Evolutionary conservation across 2,329 filamentous ascomycete genomes (phyloP), one percentile per base, ranked within the genome.

Genomic region (Magnaporthiopsis incrustans): DNA sequence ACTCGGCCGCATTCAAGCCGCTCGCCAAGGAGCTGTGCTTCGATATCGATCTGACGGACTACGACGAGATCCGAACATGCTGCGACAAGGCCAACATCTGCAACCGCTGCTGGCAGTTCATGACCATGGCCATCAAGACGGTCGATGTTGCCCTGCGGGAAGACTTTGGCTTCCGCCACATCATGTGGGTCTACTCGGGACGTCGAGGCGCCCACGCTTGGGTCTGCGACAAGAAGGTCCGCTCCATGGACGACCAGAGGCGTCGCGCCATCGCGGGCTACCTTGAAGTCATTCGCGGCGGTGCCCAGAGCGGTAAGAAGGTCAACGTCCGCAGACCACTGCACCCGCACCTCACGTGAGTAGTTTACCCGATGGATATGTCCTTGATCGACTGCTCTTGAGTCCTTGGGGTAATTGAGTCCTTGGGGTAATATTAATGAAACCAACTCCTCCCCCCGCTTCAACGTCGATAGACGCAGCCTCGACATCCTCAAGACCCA

Each of bases 11-110:
- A 11, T 97, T 99, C 78, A 89, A 89, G 67, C 94, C 95, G 0
- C 76, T 97, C 38, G 85, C 90, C 64, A 99, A 99, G 75, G 95
- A 99, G 75, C 80, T 99, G 56, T 97, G 97, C 70, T 98, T 99
- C 76, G 95, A 99, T 89, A 98, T 99, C 71, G 95, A 99, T 84
- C 85, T 99, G 85, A 98, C 95, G 64, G 95, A 98, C 78, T 99
- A 99, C 77, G 95, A 99, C 74, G 92, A 96, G 68, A 91, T 99
- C 68, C 88, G 95, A 69, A 97, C 93, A 33, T 99, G 95, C 78
- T 99, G 95, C 75, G 87, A 89, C 71, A 93, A 94, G 74, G 92
- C 94, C 11, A 96, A 91, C 70, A 98, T 99, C 68, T 99, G 95
- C 75, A 83, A 82, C 68, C 95, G 93, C 74, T 99, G 95, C 78